Evolutionary conservation across 257 asterid species (phyloP), one percentile per base, ranked within the genome.

Genomic region (Apocynum venetum): DNA sequence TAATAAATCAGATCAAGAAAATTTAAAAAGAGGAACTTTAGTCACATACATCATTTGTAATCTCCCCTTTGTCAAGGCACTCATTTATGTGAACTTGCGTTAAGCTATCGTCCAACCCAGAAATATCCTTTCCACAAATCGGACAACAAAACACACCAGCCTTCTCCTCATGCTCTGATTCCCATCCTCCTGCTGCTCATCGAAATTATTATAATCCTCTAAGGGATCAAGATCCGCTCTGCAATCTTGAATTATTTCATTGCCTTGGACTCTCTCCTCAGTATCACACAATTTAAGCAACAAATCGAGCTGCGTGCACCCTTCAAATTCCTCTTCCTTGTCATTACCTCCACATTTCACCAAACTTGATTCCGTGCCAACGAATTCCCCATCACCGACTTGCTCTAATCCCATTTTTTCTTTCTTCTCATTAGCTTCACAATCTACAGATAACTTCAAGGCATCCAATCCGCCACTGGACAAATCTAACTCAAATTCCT

Each of bases 11-110:
- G 17, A 4, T 19, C 3, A 40, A 25, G 38, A 53, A 53, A 53
- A 53, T 53, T 13, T 47, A 6, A 19, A 31, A 71, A 68, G 59
- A 53, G 43, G 41, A 56, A 65, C 55, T 49, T n/a, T 65, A 25
- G 57, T 51, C 68, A 64, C 87, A 82, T 86, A 95, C 99, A 69
- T 88, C 77, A 75, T 71, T 44, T 25, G 86, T 71, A 74, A 78
- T 80, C 73, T 80, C 93, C 76, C 83, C 82, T 77, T 84, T 82
- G 80, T 96, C 99, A 49, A 96, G 92, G 83, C 99, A 96, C 77
- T 86, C 90, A 79, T 96, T 96, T 8, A 96, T 91, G 79, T 96
- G 99, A 77, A 85, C 68, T 84, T 86, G 92, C 83, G 89, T 89
- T 76, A 74, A 57, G 25, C 87, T 93, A 76, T 87, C 92, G 52